Evolutionary conservation across 2,329 filamentous ascomycete species (phyloP), one percentile per base, ranked within the genome.

Genomic region (Penicillium freii): DNA sequence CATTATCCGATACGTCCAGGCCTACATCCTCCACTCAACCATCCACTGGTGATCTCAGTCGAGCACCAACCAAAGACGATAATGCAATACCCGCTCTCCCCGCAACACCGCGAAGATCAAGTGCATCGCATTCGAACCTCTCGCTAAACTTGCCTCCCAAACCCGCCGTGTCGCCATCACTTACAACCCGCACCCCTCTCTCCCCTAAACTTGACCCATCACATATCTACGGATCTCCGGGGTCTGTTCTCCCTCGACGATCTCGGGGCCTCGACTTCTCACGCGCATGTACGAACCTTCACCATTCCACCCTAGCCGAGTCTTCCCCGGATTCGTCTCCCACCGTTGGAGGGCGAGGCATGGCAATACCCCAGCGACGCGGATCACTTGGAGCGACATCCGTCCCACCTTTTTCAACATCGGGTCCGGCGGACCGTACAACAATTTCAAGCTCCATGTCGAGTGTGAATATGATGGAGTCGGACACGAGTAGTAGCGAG

Each of bases 221-320:
- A 21, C 89, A 92, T 64, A 91, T 87, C 47, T 96, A 95, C 78
- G 89, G 89, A 42, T 93, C 91, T 1, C 92, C 92, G 2, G 88
- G 90, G 27, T 95, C 92, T 53, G 89, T 96, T 46, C 82, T 97
- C 8, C 93, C 93, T 19, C 86, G 93, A 62, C 87, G 92, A 60
- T 97, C 92, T 31, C 86, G 93, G 55, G 93, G 93, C 43, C 81
- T 97, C 59, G 93, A 97, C 76, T 97, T 96, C 74, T 93, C 93
- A 40, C 85, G 93, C 65, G 92, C 92, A 11, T 94, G 91, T 61
- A 97, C 93, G 11, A 96, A 92, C 71, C 81, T 99, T 23, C 94
- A 97, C 76, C 94, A 97, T 75, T 97, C 93, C 17, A 97, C 90
- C 0, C 83, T 97, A 9, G 92, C 93, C 55, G 91, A 96, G 72